Evolutionary conservation across 1,284 basidiomycete species (phyloP).

Genomic region (Paramarasmius palmivorus): DNA sequence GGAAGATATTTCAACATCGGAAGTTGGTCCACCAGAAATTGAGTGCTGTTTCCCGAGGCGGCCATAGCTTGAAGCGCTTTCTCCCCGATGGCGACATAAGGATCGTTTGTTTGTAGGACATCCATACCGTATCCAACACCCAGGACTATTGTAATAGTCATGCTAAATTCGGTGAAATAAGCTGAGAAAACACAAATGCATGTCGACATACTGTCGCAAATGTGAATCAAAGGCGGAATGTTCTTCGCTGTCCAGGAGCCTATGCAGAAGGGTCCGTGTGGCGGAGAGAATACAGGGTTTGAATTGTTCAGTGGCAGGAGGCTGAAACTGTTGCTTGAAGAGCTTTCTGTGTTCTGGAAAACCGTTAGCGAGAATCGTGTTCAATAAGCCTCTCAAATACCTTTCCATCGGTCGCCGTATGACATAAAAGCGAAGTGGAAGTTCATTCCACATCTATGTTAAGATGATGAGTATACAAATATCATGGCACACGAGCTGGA

Average conservation of each 20-base stretch:
- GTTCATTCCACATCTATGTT: constrained; percentile 5
- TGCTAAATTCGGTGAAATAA: neutral
- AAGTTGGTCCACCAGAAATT: neutral
- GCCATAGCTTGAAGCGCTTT: neutral
- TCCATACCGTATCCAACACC: neutral
- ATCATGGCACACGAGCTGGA: neutral
- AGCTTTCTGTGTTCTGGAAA: neutral
- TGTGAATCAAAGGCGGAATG: neutral
- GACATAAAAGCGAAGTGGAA: constrained; percentile 8
- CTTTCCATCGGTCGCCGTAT: constrained; percentile 13
- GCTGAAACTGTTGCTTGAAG: constrained; percentile 1
- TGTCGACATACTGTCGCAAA: neutral
- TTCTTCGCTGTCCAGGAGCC: neutral
- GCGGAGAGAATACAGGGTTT: neutral
- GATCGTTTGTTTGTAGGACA: neutral
- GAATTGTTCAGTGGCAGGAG: neutral
- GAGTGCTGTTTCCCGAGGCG: neutral
- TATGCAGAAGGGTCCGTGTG: neutral
- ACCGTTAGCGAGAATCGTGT: neutral
- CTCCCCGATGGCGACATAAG: neutral
- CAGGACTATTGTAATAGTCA: neutral
- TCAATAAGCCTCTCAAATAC: neutral
- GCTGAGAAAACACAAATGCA: neutral
- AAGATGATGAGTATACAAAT: neutral
- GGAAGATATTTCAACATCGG: constrained; percentile 6